Percentiles rank a stretch among this genome's conserved stretches.
Conservation (phyloP, 1,284 basidiomycete genomes). For the Apiotrichum brassicae region DNA sequence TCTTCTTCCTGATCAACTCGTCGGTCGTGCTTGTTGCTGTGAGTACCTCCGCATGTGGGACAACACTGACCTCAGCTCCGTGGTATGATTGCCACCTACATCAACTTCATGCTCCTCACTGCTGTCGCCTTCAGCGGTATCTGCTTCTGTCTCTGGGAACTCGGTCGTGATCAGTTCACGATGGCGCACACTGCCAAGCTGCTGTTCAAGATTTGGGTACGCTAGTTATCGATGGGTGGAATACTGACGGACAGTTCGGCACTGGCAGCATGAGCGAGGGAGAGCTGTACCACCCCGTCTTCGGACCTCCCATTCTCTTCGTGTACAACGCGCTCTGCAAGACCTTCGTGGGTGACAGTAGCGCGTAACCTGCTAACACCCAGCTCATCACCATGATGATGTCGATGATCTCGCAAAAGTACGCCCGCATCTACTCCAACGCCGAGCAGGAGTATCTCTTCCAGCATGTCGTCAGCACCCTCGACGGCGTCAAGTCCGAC, state of each 20-base stretch:
- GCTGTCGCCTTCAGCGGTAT: slow-evolving; percentile 67
- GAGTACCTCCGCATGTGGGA: slow-evolving; percentile 20
- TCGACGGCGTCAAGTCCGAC: slow-evolving; percentile 84
- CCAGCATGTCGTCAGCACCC: slow-evolving; percentile 75
- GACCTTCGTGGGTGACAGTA: slow-evolving; percentile 22
- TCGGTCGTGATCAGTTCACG: slow-evolving; percentile 53
- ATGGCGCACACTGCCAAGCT: slow-evolving; percentile 55
- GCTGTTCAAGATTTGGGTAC: slow-evolving; percentile 45
- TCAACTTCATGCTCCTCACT: slow-evolving; percentile 77
- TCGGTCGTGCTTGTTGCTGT: slow-evolving; percentile 72
- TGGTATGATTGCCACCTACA: slow-evolving; percentile 64
- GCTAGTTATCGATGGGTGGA: slow-evolving; percentile 31
- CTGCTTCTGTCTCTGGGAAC: slow-evolving; percentile 72
- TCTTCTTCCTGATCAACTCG: slow-evolving; percentile 76
- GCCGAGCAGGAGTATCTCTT: slow-evolving; percentile 80
- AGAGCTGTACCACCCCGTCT: slow-evolving; percentile 63
- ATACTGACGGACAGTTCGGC: slow-evolving; percentile 29
- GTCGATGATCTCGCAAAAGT: slow-evolving; percentile 78
- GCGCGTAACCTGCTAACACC: background rate
- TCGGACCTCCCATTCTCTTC: slow-evolving; percentile 75
- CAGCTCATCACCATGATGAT: slow-evolving; percentile 61
- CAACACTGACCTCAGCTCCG: slow-evolving; percentile 51
- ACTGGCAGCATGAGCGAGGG: slow-evolving; percentile 13
- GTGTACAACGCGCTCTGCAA: slow-evolving; percentile 58
- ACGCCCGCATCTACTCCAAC: slow-evolving; percentile 72